Percentiles rank a stretch among this genome's conserved stretches.
Evolutionary conservation across 768 basidiomycete genomes (phyloP).

Genomic region (Suillus variegatus): DNA sequence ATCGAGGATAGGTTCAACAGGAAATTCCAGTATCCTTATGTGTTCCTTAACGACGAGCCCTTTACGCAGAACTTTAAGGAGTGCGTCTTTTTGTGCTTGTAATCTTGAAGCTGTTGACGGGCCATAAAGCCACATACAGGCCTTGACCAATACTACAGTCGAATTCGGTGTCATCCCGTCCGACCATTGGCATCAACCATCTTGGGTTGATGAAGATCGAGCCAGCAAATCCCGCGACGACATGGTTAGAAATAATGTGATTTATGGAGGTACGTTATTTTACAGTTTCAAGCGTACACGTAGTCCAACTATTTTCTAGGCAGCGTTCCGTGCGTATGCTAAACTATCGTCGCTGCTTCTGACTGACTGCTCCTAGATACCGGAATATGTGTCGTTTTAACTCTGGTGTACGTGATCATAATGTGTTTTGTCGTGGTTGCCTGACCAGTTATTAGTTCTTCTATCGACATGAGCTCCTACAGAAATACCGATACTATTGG

Average conservation of each 20-base stretch:
- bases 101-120: constrained; percentile 12
- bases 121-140: constrained; percentile 30
- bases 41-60: constrained; percentile 84
- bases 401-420: constrained; percentile 63
- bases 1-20: constrained; percentile 89
- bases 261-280: constrained; percentile 56
- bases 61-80: constrained; percentile 77
- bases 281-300: not conserved
- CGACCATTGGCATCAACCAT: constrained; percentile 77
- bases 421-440: not conserved
- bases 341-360: not conserved
- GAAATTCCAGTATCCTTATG: constrained; percentile 79
- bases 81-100: constrained; percentile 33
- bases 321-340: constrained; percentile 63
- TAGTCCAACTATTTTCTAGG: constrained; percentile 38
- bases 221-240: constrained; percentile 57
- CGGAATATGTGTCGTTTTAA: constrained; percentile 97
- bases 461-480: constrained; percentile 75
- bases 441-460: constrained; percentile 59
- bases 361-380: constrained; percentile 48
- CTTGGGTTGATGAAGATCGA: constrained; percentile 73
- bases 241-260: constrained; percentile 64
- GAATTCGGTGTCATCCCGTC: constrained; percentile 66
- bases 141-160: constrained; percentile 33
- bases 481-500: constrained; percentile 86